These are phyloP conservation scores for Cyclotella atomus DNA, from an alignment of 108 stramenopile species.

Conservation along the genomic window DNA sequence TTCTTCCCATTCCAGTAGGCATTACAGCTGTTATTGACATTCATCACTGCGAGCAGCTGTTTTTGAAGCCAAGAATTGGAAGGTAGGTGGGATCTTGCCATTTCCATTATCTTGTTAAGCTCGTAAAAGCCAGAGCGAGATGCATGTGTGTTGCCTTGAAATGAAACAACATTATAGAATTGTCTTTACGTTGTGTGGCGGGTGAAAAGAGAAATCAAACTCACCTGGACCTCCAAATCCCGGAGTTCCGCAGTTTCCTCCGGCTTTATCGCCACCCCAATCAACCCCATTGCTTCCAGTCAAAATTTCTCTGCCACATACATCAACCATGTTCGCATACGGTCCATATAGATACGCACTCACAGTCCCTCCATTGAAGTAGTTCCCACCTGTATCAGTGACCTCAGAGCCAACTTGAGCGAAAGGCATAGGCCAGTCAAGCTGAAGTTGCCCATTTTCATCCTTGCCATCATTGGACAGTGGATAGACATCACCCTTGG, in stretches of 20 bases:
- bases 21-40: conserved; percentile 23
- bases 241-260: conserved; percentile 1
- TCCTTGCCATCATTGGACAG: conserved; percentile 16
- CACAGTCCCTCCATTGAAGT: conserved; percentile 1
- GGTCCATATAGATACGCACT: conserved; percentile 12
- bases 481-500: conserved; percentile 24
- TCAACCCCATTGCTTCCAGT: conserved; percentile 7
- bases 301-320: conserved; percentile 8
- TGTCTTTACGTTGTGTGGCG: too few species aligned
- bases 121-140: conserved; percentile 28
- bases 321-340: conserved; percentile 11
- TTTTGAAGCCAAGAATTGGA: conserved; percentile 15
- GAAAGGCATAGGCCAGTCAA: conserved; percentile 40
- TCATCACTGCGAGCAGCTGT: conserved; percentile 11
- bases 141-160: conserved; percentile 13
- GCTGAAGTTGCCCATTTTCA: conserved; percentile 13
- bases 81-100: conserved; percentile 22
- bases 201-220: neutral
- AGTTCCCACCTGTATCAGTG: conserved; percentile 23
- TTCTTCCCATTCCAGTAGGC: conserved; percentile 26
- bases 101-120: conserved; percentile 26
- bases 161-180: neutral
- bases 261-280: conserved; percentile 12
- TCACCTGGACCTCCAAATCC: conserved; percentile 3
- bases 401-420: conserved; percentile 3